Base-by-base conservation (phyloP, 176 grass and related monocot genomes). In the Ensete ventricosum region DNA sequence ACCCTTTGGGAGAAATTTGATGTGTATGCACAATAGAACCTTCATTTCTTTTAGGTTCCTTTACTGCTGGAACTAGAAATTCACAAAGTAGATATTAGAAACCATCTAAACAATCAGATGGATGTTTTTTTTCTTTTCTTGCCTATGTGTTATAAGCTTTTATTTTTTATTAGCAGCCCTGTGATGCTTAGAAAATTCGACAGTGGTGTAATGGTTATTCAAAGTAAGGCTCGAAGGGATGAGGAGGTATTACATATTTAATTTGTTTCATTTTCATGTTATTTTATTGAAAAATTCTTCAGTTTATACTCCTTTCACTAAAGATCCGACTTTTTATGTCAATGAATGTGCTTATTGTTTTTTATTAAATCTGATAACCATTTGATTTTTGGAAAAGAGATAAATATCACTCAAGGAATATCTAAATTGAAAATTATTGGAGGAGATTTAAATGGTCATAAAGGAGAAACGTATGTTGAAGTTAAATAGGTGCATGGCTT, bases 1-100 rank as follows among this genome's bases (percentile, higher is more conserved):
- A 84, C 82, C 48, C 59, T 99, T 48, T 99, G 96, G 96, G 88
- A 99, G 81, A 99, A 99, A 99, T 91, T 99, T 87, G 96, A 94
- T 74, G 96, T 99, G 96, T 99, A 99, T 68, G 90, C 86, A 87
- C 76, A 75, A 19, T 74, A 14, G 75, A 71, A 62, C 78, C 79
- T 67, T 81, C 72, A 67, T 83, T 83, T 75, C 66, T 73, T 75
- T 75, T 58, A 73, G 76, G 68, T 54, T 73, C 8, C 24, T 63
- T 55, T 82, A 80, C 75, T 84, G 77, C 25, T 86, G 53, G 66
- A 26, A 89, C 55, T 62, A 81, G 63, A 25, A 50, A 50, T 68
- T 74, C 69, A 83, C 49, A 77, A 50, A 75, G 68, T 52, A 51
- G 24, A 73, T 60, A 64, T n/a, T 29, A 12, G 77, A 78, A 74